Evolutionary conservation across 345 rosid species (phyloP).

Genomic region (Hirschfeldia incana): DNA sequence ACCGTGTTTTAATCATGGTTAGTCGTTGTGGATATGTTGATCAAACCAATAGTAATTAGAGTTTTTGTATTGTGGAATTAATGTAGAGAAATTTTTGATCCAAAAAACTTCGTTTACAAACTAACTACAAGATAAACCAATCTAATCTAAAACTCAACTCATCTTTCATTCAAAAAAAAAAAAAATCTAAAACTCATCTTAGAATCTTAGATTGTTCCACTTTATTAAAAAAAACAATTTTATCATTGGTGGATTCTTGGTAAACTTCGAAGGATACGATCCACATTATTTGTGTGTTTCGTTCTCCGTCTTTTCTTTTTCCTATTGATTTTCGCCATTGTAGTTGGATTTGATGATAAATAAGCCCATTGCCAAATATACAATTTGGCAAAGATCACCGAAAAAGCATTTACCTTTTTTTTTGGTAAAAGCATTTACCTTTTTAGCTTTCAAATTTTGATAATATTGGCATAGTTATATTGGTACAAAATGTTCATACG

Average conservation of each 20-base stretch:
- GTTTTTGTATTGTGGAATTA: neutral
- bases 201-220: too few species aligned
- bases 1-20: neutral
- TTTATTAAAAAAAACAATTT: neutral
- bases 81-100: neutral
- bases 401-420: neutral
- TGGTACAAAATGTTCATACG: neutral
- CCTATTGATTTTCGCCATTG: neutral
- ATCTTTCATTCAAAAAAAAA: too few species aligned
- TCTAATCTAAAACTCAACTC: neutral
- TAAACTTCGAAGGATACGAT: neutral
- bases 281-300: neutral
- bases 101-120: neutral
- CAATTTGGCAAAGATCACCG: constrained; percentile 6
- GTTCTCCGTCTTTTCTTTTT: neutral
- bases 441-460: neutral
- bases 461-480: neutral
- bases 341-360: constrained; percentile 1
- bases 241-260: neutral
- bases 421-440: neutral
- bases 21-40: neutral
- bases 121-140: neutral
- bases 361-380: constrained; percentile 20
- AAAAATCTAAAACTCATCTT: neutral
- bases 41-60: neutral